phyloP scores from a whole-genome alignment of 179 eudicot species.

The Corrigiola litoralis region DNA sequence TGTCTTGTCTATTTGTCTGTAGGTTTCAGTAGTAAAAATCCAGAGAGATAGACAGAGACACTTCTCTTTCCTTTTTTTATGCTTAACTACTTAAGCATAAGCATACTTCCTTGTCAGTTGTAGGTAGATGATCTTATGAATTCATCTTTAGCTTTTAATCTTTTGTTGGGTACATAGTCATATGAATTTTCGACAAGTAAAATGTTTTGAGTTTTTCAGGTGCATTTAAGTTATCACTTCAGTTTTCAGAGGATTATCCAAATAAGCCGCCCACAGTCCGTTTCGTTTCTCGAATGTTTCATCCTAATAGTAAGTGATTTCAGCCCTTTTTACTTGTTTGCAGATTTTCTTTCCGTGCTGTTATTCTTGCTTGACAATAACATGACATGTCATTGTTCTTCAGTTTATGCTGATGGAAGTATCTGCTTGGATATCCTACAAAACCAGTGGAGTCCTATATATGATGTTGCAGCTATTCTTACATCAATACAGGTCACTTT shows the following conservation, averaged over 20 bases:
- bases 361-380: not conserved
- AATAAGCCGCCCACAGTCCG: constrained; percentile 76
- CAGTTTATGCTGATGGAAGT: constrained; percentile 77
- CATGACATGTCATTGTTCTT: constrained; percentile 9
- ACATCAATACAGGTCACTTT: constrained; percentile 58
- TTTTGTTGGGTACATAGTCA: too few relatives aligned
- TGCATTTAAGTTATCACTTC: constrained; percentile 70
- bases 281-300: constrained; percentile 76
- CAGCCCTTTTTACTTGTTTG: not conserved
- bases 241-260: constrained; percentile 68
- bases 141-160: not conserved
- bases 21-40: too few relatives aligned
- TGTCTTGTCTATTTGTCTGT: too few relatives aligned
- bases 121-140: not conserved
- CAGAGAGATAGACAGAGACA: too few relatives aligned
- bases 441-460: constrained; percentile 73
- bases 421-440: constrained; percentile 69
- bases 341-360: not conserved
- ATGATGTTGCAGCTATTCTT: constrained; percentile 65
- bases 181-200: constrained; percentile 13
- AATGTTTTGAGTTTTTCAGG: constrained; percentile 32
- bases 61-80: too few relatives aligned
- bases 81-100: too few relatives aligned
- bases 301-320: constrained; percentile 66
- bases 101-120: too few relatives aligned